Evolutionary conservation across 768 basidiomycete species (phyloP), one percentile per base, ranked within the genome.

Genomic region (Cystobasidium onofrii): DNA sequence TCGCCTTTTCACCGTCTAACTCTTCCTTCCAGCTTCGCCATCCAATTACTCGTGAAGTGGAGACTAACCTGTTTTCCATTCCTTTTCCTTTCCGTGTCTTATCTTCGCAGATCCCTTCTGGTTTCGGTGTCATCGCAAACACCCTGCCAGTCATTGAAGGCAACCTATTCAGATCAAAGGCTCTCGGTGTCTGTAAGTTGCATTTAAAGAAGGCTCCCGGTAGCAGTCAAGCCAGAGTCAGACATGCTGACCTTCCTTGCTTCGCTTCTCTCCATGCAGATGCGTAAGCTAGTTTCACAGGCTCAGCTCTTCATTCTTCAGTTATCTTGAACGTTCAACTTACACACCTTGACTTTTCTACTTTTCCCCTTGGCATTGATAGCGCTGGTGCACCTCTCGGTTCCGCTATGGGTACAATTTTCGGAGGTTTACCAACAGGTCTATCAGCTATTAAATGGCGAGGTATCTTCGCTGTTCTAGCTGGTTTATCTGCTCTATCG

Each of bases 391-490:
- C 70, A 1, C 70, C 70, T 25, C 70, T 72, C 20, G 70, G 70
- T 17, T 72, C 70, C 18, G 70, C 46, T 1, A 50, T 72, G 54
- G 73, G 73, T 20, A 73, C 73, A 13, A 46, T 73, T 55, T 41
- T 73, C 50, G 73, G 73, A 31, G 73, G 73, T 50, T 65, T 73
- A 10, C 64, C 73, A 15, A 73, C 73, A 17, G 36, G 50, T 20
- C 34, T 43, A 36, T 64, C 62, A 7, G 62, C 73, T 31, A 73
- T 73, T 13, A 41, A 65, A 29, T 73, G 73, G 73, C 34, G 73
- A 39, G 73, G 73, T 34, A 73, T 65, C 63, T 73, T 65, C 34
- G 61, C 43, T 46, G 73, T 64, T 31, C 63, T 70, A 27, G 73
- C 73, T 1, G 65, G 73, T 13, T 15, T 73, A 23, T 34, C 34